Conservation (phyloP, 1,284 basidiomycete species). For the Melampsora americana region DNA sequence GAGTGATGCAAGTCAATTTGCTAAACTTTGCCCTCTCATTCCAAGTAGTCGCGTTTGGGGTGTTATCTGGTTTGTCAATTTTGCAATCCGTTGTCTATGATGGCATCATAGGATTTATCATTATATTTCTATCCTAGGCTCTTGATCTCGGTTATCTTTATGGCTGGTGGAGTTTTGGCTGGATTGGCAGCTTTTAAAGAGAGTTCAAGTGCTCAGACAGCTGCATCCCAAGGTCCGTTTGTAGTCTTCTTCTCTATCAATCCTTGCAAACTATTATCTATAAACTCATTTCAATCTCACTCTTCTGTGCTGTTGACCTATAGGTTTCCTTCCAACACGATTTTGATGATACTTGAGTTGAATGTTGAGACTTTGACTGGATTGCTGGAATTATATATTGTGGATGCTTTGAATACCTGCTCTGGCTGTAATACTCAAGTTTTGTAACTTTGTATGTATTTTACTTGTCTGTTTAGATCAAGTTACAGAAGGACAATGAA, state of each 20-base stretch:
- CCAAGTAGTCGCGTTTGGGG: conserved; percentile 58
- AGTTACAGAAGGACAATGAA: no score
- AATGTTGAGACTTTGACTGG: no score
- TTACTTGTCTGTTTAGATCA: no score
- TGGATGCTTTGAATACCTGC: no score
- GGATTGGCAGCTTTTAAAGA: conserved; percentile 44
- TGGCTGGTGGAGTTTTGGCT: conserved; percentile 74
- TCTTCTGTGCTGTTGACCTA: conserved; percentile 28
- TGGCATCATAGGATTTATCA: conserved; percentile 13
- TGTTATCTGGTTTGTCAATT: conserved; percentile 39
- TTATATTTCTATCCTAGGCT: conserved; percentile 68
- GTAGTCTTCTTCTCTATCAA: conserved; percentile 39
- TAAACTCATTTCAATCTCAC: conserved; percentile 3
- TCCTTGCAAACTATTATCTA: conserved; percentile 53
- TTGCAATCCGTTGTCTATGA: background rate
- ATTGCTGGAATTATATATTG: no score
- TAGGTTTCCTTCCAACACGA: conserved; percentile 15
- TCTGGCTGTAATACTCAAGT: no score
- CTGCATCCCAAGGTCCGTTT: conserved; percentile 69
- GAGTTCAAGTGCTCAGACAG: conserved; percentile 56
- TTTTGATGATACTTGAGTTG: background rate
- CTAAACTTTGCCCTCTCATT: conserved; percentile 70
- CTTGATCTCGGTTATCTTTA: conserved; percentile 76
- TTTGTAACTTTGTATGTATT: no score
- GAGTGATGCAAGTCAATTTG: conserved; percentile 86